Evolutionary conservation across 2,329 filamentous ascomycete species (phyloP).

Genomic region (Grosmannia huntii): DNA sequence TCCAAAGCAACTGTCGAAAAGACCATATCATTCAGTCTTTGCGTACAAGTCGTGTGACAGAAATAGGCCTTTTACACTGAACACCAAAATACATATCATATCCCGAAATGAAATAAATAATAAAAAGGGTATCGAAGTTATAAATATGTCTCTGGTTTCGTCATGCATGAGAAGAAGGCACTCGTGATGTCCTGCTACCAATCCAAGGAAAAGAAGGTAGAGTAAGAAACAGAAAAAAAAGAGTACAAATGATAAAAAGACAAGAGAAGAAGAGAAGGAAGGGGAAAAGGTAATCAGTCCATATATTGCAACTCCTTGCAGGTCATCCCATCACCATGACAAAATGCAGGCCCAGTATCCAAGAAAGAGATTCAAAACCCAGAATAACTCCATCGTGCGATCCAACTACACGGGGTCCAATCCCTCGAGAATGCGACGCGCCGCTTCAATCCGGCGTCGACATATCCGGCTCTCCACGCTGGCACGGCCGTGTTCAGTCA

Average conservation of each 20-base stretch:
- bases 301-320: too few species aligned
- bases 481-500: conserved; percentile 40
- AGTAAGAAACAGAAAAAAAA: not conserved
- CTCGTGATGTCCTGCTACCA: not conserved
- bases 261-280: not conserved
- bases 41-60: too few species aligned
- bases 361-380: too few species aligned
- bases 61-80: not conserved
- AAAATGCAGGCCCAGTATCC: not conserved
- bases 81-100: not conserved
- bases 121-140: not conserved
- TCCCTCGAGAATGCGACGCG: conserved; percentile 61
- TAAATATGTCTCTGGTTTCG: not conserved
- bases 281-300: not conserved
- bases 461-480: conserved; percentile 50
- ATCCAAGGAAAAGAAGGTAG: not conserved
- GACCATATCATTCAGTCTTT: too few species aligned
- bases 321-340: too few species aligned
- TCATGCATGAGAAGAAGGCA: not conserved
- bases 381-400: too few species aligned
- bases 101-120: not conserved
- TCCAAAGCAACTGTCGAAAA: too few species aligned
- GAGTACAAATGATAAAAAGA: not conserved
- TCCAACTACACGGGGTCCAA: conserved; percentile 25
- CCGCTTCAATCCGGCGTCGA: conserved; percentile 61